These are phyloP conservation scores for Achaetomiella virescens DNA, from an alignment of 495 filamentous ascomycete genomes.

Conservation along the genomic window DNA sequence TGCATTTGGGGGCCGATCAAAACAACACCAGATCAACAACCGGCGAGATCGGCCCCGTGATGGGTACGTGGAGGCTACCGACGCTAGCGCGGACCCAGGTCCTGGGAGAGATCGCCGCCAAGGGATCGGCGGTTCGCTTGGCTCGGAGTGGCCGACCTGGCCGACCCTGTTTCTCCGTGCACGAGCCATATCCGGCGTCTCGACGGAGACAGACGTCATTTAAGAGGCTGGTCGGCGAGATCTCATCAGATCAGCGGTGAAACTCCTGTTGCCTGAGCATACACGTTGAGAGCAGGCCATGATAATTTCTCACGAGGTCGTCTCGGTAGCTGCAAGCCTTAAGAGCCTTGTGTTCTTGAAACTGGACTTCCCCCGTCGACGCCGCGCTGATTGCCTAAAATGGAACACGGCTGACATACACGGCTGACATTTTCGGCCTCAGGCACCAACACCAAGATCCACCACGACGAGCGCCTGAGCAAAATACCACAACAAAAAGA, in stretches of 20 bases:
- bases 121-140: constrained; percentile 1
- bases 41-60: too few relatives aligned
- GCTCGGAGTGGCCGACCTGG: constrained; percentile 25
- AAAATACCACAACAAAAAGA: too few relatives aligned
- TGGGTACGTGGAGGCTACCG: background rate
- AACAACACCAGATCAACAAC: too few relatives aligned
- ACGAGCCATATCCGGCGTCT: background rate
- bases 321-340: too few relatives aligned
- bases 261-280: too few relatives aligned
- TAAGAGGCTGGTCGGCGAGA: background rate
- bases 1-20: too few relatives aligned
- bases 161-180: background rate
- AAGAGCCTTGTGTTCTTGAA: too few relatives aligned
- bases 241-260: too few relatives aligned
- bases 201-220: background rate
- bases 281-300: too few relatives aligned
- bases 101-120: constrained; percentile 8
- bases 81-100: background rate
- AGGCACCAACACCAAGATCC: background rate
- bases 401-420: background rate
- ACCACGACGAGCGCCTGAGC: background rate
- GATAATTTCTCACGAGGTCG: too few relatives aligned
- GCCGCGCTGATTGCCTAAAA: constrained; percentile 27
- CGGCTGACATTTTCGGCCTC: background rate
- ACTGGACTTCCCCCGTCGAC: too few relatives aligned